Conservation (phyloP, 441 rosid species). For the Metrosideros polymorpha region DNA sequence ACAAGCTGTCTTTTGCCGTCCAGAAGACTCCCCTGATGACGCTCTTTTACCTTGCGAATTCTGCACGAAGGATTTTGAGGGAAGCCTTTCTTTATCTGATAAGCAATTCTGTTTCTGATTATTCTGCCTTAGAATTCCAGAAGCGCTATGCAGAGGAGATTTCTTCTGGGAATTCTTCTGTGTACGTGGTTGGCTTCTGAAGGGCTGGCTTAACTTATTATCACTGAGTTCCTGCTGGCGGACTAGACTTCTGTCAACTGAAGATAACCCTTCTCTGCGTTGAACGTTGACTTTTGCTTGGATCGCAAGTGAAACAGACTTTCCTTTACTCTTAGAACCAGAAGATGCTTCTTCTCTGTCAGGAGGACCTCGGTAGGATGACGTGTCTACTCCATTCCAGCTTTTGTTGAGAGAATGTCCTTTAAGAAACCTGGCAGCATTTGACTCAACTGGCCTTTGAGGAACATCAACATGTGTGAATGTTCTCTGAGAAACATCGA, state of each 20-base stretch:
- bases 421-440: constrained; percentile 45
- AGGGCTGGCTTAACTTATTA: constrained; percentile 37
- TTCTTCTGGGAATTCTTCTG: constrained; percentile 47
- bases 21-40: constrained; percentile 22
- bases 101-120: constrained; percentile 75
- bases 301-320: constrained; percentile 76
- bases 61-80: constrained; percentile 31
- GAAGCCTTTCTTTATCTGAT: constrained; percentile 32
- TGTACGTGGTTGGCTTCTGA: constrained; percentile 41
- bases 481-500: constrained; percentile 34
- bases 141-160: constrained; percentile 21
- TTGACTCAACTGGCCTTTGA: constrained; percentile 38
- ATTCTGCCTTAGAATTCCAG: constrained; percentile 78
- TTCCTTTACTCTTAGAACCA: constrained; percentile 37
- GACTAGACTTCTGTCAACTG: constrained; percentile 33
- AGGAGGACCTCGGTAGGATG: constrained; percentile 21
- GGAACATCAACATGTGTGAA: constrained; percentile 35
- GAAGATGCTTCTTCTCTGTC: constrained; percentile 37
- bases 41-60: constrained; percentile 32
- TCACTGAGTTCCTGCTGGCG: constrained; percentile 40
- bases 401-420: constrained; percentile 61
- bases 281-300: constrained; percentile 88
- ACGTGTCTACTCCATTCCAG: constrained; percentile 53
- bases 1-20: constrained; percentile 22
- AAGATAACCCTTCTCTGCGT: constrained; percentile 56